These are phyloP conservation scores for Hypoxylon sp. DNA, from an alignment of 2,329 filamentous ascomycete genomes.

Conservation along the genomic window DNA sequence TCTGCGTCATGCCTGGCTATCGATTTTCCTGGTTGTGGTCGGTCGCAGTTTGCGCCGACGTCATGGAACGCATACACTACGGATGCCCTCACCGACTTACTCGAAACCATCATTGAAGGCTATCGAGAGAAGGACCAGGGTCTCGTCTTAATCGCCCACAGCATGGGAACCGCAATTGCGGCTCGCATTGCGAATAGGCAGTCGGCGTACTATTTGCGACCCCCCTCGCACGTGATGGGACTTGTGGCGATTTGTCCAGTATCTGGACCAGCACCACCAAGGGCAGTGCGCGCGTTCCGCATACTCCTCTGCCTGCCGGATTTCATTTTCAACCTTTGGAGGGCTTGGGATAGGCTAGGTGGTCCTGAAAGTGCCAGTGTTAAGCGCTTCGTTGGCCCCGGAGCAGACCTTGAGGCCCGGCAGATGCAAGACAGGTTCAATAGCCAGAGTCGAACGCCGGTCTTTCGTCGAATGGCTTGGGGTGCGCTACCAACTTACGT, in stretches of 20 bases:
- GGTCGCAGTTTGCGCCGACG: constrained; percentile 79
- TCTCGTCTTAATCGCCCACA: constrained; percentile 87
- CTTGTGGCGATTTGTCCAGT: constrained; percentile 86
- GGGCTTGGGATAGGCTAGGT: constrained; percentile 82
- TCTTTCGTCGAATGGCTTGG: constrained; percentile 85
- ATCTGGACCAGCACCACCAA: constrained; percentile 70
- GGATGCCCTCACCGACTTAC: constrained; percentile 79
- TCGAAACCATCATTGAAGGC: constrained; percentile 79
- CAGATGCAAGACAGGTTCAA: constrained; percentile 81
- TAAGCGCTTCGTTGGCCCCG: constrained; percentile 77
- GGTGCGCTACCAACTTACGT: constrained; percentile 72
- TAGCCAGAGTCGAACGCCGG: constrained; percentile 82
- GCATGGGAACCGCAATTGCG: constrained; percentile 86
- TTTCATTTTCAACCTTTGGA: constrained; percentile 80
- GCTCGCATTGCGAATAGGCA: constrained; percentile 73
- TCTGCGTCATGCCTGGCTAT: constrained; percentile 87
- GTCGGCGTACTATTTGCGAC: constrained; percentile 60
- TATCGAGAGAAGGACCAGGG: constrained; percentile 79
- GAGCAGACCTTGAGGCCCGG: constrained; percentile 74
- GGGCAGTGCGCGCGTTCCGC: constrained; percentile 64
- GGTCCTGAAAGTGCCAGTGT: constrained; percentile 85
- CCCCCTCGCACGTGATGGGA: constrained; percentile 77
- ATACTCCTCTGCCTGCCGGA: constrained; percentile 77
- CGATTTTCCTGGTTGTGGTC: constrained; percentile 90
- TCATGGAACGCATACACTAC: constrained; percentile 84